phyloP scores from a whole-genome alignment of 2,329 filamentous ascomycete species.

The Teratosphaeria zuluensis region DNA sequence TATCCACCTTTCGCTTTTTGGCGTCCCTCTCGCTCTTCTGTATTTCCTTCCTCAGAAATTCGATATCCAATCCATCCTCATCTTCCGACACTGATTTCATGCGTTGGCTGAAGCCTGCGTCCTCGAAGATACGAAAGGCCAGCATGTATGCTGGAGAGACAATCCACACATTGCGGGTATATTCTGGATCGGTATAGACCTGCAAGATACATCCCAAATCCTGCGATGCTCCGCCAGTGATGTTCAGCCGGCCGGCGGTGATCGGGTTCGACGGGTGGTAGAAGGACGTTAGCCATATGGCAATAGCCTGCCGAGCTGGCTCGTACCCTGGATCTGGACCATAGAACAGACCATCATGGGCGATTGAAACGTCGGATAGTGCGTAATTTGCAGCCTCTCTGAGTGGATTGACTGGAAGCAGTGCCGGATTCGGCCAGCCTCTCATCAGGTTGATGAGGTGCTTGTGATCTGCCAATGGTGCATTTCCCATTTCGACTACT shows the following conservation, averaged over 20 bases:
- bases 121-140: slow-evolving; percentile 76
- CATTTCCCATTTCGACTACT: background rate
- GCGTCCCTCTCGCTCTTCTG: slow-evolving; percentile 37
- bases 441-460: slow-evolving; percentile 53
- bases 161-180: slow-evolving; percentile 69
- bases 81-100: slow-evolving; percentile 67
- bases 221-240: slow-evolving; percentile 79
- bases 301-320: slow-evolving; percentile 58
- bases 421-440: slow-evolving; percentile 56
- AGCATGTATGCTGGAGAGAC: slow-evolving; percentile 76
- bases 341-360: slow-evolving; percentile 61
- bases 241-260: slow-evolving; percentile 55
- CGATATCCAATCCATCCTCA: slow-evolving; percentile 64
- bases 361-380: slow-evolving; percentile 50
- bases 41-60: slow-evolving; percentile 45
- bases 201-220: slow-evolving; percentile 67
- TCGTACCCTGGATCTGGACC: slow-evolving; percentile 67
- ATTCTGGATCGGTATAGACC: slow-evolving; percentile 68
- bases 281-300: slow-evolving; percentile 58
- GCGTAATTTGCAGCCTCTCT: slow-evolving; percentile 50
- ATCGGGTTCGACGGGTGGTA: slow-evolving; percentile 43
- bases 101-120: slow-evolving; percentile 59
- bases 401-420: slow-evolving; percentile 58
- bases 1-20: slow-evolving; percentile 11
- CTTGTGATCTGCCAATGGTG: background rate